A percentile compares a stretch with the other conserved stretches of the same genome.
Conservation (phyloP, 1,139 yeast genomes). For the Kodamaea arcana region DNA sequence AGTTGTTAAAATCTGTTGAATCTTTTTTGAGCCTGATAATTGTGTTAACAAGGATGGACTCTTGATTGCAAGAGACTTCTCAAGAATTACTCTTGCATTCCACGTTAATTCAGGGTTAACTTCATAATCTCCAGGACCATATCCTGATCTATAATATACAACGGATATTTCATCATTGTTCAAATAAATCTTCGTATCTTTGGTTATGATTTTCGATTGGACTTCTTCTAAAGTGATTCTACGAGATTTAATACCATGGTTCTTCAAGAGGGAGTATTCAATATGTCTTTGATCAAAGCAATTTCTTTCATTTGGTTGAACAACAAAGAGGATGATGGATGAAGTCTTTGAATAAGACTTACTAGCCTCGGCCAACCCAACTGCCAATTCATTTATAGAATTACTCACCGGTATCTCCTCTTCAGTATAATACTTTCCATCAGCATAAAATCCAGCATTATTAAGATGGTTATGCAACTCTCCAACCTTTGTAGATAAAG, state of each 20-base stretch:
- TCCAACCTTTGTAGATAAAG: constrained; percentile 77
- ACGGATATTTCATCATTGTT: constrained; percentile 68
- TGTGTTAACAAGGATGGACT: constrained; percentile 90
- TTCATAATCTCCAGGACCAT: constrained; percentile 73
- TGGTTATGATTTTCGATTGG: constrained; percentile 30
- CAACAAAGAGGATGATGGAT: constrained; percentile 70
- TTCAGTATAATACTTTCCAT: constrained; percentile 37
- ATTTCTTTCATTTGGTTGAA: constrained; percentile 83
- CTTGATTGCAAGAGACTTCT: constrained; percentile 75
- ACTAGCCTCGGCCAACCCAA: constrained; percentile 69
- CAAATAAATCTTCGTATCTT: constrained; percentile 45
- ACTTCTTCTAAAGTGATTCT: constrained; percentile 69
- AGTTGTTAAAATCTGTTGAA: constrained; percentile 81
- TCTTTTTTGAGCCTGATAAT: constrained; percentile 85
- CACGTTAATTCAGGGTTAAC: constrained; percentile 54
- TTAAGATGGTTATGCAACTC: constrained; percentile 67
- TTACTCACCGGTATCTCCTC: constrained; percentile 62
- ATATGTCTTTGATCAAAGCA: constrained; percentile 85
- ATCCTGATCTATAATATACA: constrained; percentile 87
- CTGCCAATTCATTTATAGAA: constrained; percentile 58
- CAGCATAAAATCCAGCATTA: constrained; percentile 49
- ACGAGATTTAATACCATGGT: constrained; percentile 54
- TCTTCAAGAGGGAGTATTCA: constrained; percentile 62
- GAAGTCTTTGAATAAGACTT: constrained; percentile 41
- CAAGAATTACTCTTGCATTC: constrained; percentile 71